phyloP scores from a whole-genome alignment of 2,329 filamentous ascomycete species.

The Monosporascus cannonballus region DNA sequence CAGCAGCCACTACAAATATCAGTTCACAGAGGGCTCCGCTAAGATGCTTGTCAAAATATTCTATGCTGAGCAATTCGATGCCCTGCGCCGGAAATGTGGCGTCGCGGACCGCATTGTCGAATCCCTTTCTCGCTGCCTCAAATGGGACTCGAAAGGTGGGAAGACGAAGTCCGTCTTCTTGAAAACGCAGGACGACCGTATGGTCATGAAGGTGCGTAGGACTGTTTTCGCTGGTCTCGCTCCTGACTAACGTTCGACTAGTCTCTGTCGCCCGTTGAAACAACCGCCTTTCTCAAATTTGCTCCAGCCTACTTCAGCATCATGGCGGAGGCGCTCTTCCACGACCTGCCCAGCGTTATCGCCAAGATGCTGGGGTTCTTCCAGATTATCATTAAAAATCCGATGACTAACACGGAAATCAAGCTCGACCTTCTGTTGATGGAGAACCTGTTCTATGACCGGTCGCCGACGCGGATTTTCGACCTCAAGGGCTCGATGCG shows the following conservation, averaged over 20 bases:
- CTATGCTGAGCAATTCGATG: conserved; percentile 96
- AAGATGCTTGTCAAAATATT: conserved; percentile 98
- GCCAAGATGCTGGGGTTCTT: conserved; percentile 99
- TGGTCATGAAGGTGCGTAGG: conserved; percentile 67
- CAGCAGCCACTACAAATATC: conserved; percentile 91
- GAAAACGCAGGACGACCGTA: conserved; percentile 90
- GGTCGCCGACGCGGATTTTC: conserved; percentile 81
- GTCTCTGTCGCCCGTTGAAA: conserved; percentile 84
- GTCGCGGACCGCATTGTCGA: conserved; percentile 92
- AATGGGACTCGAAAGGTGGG: conserved; percentile 96
- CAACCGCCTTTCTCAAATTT: conserved; percentile 88
- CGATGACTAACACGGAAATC: conserved; percentile 83
- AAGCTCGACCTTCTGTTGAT: conserved; percentile 92
- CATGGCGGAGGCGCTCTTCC: conserved; percentile 93
- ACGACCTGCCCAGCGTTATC: conserved; percentile 90
- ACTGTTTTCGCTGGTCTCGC: conserved; percentile 27
- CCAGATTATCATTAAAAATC: conserved; percentile 95
- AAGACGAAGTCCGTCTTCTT: conserved; percentile 97
- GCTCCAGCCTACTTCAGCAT: conserved; percentile 96
- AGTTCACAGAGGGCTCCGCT: conserved; percentile 89
- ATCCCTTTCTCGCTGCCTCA: conserved; percentile 87
- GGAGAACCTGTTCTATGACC: conserved; percentile 97
- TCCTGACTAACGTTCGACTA: conserved; percentile 37
- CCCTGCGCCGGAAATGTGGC: conserved; percentile 84
- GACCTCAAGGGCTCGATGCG: conserved; percentile 98